These are phyloP conservation scores for Mortierella sp. DNA, from an alignment of 371 early-diverging fungal species.

Conservation along the genomic window DNA sequence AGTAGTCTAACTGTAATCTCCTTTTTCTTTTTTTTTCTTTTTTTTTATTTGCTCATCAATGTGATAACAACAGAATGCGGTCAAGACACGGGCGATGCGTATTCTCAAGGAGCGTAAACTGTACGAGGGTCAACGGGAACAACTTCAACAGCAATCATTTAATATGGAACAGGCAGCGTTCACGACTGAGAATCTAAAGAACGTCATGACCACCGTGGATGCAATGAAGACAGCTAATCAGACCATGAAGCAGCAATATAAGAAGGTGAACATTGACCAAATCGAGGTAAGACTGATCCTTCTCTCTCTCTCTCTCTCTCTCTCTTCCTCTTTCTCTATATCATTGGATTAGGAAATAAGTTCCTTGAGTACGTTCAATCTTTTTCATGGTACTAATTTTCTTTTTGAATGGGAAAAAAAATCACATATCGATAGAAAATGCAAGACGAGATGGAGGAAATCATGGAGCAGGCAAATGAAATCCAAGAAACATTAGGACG, in stretches of 20 bases:
- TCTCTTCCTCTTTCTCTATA: not conserved
- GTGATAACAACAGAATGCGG: conserved; percentile 69
- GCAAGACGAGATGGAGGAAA: conserved; percentile 97
- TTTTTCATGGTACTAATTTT: not conserved
- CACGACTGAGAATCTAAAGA: conserved; percentile 94
- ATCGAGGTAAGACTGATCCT: conserved; percentile 75
- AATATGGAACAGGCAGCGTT: conserved; percentile 97
- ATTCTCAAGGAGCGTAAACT: conserved; percentile 93
- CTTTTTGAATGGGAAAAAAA: not conserved
- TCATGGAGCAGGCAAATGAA: conserved; percentile 95
- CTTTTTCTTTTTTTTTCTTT: too few relatives aligned
- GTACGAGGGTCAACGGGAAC: conserved; percentile 94
- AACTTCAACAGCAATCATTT: conserved; percentile 93
- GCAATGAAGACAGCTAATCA: conserved; percentile 95
- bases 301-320: not conserved
- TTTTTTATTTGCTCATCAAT: too few relatives aligned
- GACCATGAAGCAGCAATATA: conserved; percentile 94
- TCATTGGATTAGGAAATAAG: not conserved
- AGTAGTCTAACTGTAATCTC: not conserved
- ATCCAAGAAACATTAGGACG: conserved; percentile 93
- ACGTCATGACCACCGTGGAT: conserved; percentile 92
- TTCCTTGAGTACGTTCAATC: not conserved
- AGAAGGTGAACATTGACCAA: conserved; percentile 90
- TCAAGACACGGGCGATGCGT: conserved; percentile 91
- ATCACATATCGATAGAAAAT: conserved; percentile 66